A percentile compares a stretch with the other conserved stretches of the same genome.
phyloP scores from a whole-genome alignment of 805 yeast genomes.

The Metschnikowia borealis region DNA sequence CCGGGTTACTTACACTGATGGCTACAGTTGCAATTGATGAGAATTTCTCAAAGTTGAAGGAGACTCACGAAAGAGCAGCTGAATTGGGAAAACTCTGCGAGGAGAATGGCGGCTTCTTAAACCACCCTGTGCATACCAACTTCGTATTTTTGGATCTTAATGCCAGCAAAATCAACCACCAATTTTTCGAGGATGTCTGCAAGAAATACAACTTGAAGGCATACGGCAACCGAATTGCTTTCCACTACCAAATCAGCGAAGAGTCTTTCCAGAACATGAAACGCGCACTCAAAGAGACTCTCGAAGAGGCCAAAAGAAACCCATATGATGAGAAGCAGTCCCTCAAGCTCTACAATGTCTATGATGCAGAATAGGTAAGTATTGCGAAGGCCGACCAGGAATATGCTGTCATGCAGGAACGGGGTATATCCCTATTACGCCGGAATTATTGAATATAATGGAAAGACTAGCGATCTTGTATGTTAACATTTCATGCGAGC shows the following conservation, averaged over 20 bases:
- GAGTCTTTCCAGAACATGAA: conserved; percentile 29
- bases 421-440: not conserved
- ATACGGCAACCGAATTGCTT: conserved; percentile 23
- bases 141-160: conserved; percentile 38
- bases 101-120: conserved; percentile 27
- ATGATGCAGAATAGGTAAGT: not conserved
- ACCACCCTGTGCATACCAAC: conserved; percentile 38
- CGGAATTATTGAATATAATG: not conserved
- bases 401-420: not conserved
- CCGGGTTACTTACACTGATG: conserved; percentile 40
- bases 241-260: conserved; percentile 34
- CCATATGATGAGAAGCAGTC: conserved; percentile 11
- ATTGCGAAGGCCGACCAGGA: too few relatives aligned
- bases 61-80: conserved; percentile 33
- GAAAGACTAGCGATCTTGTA: too few relatives aligned
- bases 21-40: conserved; percentile 40
- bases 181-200: conserved; percentile 20
- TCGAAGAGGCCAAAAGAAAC: conserved; percentile 16
- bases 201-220: conserved; percentile 18
- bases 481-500: not conserved
- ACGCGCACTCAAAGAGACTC: conserved; percentile 13
- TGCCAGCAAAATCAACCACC: conserved; percentile 28
- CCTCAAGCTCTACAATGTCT: conserved; percentile 10
- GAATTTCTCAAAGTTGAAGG: conserved; percentile 28
- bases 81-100: conserved; percentile 32